Evolutionary conservation across 352 stramenopile genomes (phyloP).

Genomic region (Globisporangium okanoganense): DNA sequence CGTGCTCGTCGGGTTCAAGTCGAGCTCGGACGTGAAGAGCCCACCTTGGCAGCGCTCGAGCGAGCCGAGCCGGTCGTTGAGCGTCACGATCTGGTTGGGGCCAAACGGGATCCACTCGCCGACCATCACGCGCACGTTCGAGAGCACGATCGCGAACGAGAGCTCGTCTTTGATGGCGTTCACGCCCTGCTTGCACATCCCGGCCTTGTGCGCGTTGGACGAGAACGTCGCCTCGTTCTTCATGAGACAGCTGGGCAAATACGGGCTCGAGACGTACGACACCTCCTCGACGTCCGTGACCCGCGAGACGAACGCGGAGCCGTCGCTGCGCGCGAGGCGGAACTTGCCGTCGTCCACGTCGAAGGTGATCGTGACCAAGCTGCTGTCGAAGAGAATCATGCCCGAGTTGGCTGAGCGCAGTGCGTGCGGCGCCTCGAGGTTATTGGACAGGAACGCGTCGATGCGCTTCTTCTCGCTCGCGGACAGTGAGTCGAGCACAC

Average conservation of each 20-base stretch:
- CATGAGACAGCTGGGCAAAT: constrained; percentile 94
- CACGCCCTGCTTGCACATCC: constrained; percentile 80
- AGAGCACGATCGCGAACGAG: constrained; percentile 95
- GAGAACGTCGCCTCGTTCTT: constrained; percentile 92
- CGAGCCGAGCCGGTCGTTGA: constrained; percentile 96
- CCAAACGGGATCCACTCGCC: constrained; percentile 98
- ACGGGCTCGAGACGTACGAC: constrained; percentile 96
- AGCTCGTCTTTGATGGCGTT: constrained; percentile 92
- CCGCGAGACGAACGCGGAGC: constrained; percentile 88
- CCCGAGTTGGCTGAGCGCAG: constrained; percentile 55
- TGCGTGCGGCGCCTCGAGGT: constrained; percentile 19
- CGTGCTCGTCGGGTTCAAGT: constrained; percentile 79
- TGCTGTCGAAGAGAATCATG: constrained; percentile 90
- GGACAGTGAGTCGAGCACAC: constrained; percentile 38
- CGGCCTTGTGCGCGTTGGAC: constrained; percentile 91
- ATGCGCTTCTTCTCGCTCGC: constrained; percentile 45
- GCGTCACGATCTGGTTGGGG: constrained; percentile 96
- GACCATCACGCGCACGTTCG: constrained; percentile 96
- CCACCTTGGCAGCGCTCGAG: constrained; percentile 95
- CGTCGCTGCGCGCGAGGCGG: constrained; percentile 80
- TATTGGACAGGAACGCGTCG: constrained; percentile 52
- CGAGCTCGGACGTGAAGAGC: constrained; percentile 94
- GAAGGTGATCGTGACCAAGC: constrained; percentile 91
- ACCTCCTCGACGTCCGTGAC: constrained; percentile 97
- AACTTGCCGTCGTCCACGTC: constrained; percentile 86